Base-by-base conservation (phyloP, 1,284 basidiomycete species). In the Meira nashicola region DNA sequence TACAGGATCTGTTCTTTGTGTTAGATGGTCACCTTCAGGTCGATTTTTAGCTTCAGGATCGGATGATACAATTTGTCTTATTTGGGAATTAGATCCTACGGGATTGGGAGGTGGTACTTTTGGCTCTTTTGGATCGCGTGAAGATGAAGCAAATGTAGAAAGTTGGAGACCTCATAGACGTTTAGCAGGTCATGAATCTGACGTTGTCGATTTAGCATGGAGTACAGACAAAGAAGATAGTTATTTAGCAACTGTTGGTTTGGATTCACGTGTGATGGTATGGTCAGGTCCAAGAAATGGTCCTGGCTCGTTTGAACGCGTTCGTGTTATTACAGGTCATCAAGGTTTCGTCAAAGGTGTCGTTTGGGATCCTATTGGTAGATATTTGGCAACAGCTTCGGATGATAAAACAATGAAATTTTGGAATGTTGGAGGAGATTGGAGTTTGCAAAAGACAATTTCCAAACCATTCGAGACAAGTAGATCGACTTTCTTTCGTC, bases 321-420 rank as follows among this genome's bases (percentile, higher is more conserved):
- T 97, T 50, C 83, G 84, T 49, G 90, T 88, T 73, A 84, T 99
- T 38, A 89, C 90, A 60, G 86, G 86, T 56, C 95, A 98, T 77
- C 86, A 90, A 72, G 93, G 93, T 5, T 97, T 97, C 78, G 92
- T 99, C 68, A 98, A 99, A 80, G 95, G 95, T 56, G 90, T 99
- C 52, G 92, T 90, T 71, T 99, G 93, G 86, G 95, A 99, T 80
- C 94, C 95, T 1, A 89, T 94, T 4, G 94, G 94, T 49, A 89
- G 96, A 79, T 97, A 87, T 76, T 85, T 99, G 55, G 71, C 70
- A 12, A 74, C 64, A 0, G 86, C 93, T 79, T 94, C 92, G 12
- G 94, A 97, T 78, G 95, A 98, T 80, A 87, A 90, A 77, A 89
- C 89, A 1, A 89, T 97, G 65, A 94, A 94, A 75, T 89, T 99